These are phyloP conservation scores for Neurospora sp. DNA, from an alignment of 2,329 filamentous ascomycete genomes.

Conservation along the genomic window DNA sequence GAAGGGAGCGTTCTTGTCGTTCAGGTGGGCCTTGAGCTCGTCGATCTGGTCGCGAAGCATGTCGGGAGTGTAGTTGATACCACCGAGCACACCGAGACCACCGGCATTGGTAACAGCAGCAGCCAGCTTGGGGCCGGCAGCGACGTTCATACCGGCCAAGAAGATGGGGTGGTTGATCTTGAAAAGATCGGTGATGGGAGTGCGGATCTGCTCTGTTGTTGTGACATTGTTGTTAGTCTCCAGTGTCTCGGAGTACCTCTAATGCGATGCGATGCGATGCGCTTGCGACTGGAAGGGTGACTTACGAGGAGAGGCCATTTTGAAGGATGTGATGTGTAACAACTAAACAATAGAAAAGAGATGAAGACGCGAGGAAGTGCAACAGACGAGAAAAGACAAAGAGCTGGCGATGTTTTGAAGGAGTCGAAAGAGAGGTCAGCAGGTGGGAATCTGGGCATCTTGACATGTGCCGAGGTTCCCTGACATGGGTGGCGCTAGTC, in stretches of 20 bases:
- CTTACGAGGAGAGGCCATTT: conserved; percentile 76
- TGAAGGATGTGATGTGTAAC: conserved; percentile 17
- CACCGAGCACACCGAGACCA: conserved; percentile 91
- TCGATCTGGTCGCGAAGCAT: conserved; percentile 94
- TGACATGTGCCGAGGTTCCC: conserved; percentile 8
- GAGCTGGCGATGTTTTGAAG: conserved; percentile 8
- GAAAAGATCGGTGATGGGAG: conserved; percentile 87
- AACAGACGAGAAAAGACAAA: conserved; percentile 4
- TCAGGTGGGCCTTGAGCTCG: conserved; percentile 81
- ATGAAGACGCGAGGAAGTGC: conserved; percentile 1
- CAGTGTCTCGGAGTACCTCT: not conserved
- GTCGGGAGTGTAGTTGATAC: conserved; percentile 90
- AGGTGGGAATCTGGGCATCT: conserved; percentile 1
- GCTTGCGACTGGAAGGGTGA: conserved; percentile 11
- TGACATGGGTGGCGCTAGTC: not conserved
- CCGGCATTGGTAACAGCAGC: conserved; percentile 96
- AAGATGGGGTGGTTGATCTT: conserved; percentile 96
- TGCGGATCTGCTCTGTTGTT: conserved; percentile 71
- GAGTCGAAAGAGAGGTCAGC: conserved; percentile 10
- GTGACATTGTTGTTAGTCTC: not conserved
- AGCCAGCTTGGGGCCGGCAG: conserved; percentile 89
- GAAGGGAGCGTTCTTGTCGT: conserved; percentile 89
- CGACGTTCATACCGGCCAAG: conserved; percentile 98
- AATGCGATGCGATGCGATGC: not conserved
- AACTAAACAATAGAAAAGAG: conserved; percentile 5